Conservation (phyloP, 257 asterid species). For the Knoxia roxburghii region DNA sequence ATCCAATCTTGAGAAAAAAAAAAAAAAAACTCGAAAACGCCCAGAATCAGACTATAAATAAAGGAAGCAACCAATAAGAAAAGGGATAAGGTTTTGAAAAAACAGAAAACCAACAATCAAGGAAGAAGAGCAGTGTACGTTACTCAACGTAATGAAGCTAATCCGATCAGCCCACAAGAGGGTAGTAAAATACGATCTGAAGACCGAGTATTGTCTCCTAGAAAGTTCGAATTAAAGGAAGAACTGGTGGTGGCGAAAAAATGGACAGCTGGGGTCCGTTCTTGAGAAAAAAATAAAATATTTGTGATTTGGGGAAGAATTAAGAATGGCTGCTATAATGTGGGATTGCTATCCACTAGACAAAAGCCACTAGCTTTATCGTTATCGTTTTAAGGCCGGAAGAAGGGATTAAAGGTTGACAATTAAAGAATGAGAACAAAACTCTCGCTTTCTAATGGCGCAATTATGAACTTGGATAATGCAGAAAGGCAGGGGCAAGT, state of each 20-base stretch:
- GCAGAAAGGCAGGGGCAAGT: background rate
- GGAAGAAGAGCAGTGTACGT: constrained; percentile 13
- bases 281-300: background rate
- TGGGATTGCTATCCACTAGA: background rate
- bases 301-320: background rate
- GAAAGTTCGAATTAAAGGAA: background rate
- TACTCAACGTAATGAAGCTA: constrained; percentile 18
- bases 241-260: background rate
- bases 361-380: background rate
- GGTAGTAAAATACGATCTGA: too few species aligned
- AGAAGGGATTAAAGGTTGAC: background rate
- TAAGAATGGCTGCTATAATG: background rate
- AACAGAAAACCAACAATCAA: background rate
- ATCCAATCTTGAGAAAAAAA: background rate
- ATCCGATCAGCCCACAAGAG: background rate
- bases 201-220: background rate
- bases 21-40: too few species aligned
- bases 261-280: background rate
- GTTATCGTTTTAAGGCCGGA: background rate
- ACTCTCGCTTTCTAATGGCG: too few species aligned
- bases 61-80: background rate
- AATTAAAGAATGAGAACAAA: too few species aligned
- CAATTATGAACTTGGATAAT: background rate
- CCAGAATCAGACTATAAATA: background rate
- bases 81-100: constrained; percentile 3